These are phyloP conservation scores for Nakazawaea holstii DNA, from an alignment of 805 yeast genomes.

Conservation along the genomic window DNA sequence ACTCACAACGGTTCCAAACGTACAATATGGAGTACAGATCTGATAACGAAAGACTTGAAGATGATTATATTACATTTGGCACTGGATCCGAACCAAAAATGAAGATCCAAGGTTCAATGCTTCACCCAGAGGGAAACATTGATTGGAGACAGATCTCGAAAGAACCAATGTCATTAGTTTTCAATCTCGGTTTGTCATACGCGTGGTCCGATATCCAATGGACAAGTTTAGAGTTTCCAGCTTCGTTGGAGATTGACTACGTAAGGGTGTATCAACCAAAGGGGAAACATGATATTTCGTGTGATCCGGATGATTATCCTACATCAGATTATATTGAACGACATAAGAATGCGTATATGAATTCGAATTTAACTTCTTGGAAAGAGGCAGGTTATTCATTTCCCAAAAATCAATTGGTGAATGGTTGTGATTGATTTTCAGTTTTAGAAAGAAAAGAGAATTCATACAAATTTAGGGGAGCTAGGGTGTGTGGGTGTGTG, in stretches of 20 bases:
- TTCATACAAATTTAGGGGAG: no score
- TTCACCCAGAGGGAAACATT: constrained; percentile 44
- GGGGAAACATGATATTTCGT: constrained; percentile 24
- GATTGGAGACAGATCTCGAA: constrained; percentile 70
- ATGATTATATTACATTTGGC: constrained; percentile 30
- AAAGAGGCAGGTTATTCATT: constrained; percentile 29
- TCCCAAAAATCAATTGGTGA: constrained; percentile 22
- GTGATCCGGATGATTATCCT: constrained; percentile 33
- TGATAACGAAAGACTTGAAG: constrained; percentile 17
- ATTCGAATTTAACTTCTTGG: constrained; percentile 33
- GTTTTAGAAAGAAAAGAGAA: no score
- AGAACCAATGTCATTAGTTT: constrained; percentile 79
- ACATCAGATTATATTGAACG: constrained; percentile 29
- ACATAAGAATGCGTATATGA: constrained; percentile 29
- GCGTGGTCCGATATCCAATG: constrained; percentile 37
- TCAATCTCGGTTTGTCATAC: constrained; percentile 77
- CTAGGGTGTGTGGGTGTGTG: no score
- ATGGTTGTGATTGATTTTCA: background rate
- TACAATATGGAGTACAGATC: constrained; percentile 31
- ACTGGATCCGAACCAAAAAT: constrained; percentile 25
- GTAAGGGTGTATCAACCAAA: constrained; percentile 35
- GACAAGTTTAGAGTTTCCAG: constrained; percentile 30
- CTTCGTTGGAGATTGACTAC: constrained; percentile 31
- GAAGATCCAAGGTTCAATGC: constrained; percentile 26
- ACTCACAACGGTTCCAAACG: constrained; percentile 19